A percentile compares a stretch with the other conserved stretches of the same genome.
phyloP scores from a whole-genome alignment of 768 basidiomycete genomes.

The Kwoniella sp. region DNA sequence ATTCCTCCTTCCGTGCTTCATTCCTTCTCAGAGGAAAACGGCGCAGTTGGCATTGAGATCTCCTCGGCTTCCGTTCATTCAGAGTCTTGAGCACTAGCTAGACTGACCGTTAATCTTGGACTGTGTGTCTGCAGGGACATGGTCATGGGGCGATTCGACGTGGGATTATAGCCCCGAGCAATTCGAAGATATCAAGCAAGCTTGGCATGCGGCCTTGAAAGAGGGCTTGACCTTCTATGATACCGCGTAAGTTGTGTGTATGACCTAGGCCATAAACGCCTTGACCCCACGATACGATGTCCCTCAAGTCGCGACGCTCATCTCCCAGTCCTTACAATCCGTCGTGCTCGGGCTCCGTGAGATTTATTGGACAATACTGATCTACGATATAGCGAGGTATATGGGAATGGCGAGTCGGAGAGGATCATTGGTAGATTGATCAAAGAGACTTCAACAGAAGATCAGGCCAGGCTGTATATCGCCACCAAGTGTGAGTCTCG shows the following conservation, averaged over 20 bases:
- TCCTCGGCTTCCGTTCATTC: no score
- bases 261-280: no score
- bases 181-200: constrained; percentile 38
- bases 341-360: no score
- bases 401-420: constrained; percentile 50
- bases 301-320: no score
- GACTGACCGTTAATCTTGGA: not conserved
- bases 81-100: no score
- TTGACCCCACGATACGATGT: no score
- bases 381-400: constrained; percentile 37
- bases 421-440: constrained; percentile 50
- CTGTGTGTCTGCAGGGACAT: constrained; percentile 33
- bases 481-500: constrained; percentile 52
- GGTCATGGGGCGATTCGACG: constrained; percentile 45
- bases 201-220: constrained; percentile 44
- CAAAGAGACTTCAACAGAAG: constrained; percentile 44
- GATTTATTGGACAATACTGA: no score
- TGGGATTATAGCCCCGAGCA: constrained; percentile 42
- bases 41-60: no score
- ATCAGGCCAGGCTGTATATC: constrained; percentile 45
- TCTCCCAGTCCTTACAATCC: no score
- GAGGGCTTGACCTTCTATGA: constrained; percentile 53
- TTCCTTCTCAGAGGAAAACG: no score
- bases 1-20: no score
- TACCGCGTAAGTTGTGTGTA: constrained; percentile 41